Percentiles rank a stretch among this genome's conserved stretches.
phyloP scores from a whole-genome alignment of 2,329 filamentous ascomycete genomes.

The Teratosphaeria epicoccoides region DNA sequence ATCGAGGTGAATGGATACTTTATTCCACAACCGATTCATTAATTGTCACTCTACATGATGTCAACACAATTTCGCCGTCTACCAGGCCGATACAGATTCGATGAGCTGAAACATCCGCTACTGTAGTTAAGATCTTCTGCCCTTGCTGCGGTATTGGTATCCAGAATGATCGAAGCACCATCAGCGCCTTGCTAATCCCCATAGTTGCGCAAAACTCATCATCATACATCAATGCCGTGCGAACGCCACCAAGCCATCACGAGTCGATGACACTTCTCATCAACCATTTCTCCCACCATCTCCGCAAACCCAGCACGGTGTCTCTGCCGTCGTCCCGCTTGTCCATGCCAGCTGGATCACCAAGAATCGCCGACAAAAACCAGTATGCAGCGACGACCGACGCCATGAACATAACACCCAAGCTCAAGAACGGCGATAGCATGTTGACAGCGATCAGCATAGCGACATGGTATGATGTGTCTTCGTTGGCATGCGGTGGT shows the following conservation, averaged over 20 bases:
- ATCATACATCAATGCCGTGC: not conserved
- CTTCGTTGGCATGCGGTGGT: slow-evolving; percentile 21
- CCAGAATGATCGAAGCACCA: not conserved
- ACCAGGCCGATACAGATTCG: not conserved
- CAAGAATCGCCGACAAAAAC: slow-evolving; percentile 42
- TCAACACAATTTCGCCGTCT: not conserved
- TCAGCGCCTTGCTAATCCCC: slow-evolving; percentile 8
- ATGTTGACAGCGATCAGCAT: slow-evolving; percentile 44
- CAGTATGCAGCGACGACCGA: slow-evolving; percentile 54
- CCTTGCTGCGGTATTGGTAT: not conserved
- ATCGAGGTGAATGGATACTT: no score
- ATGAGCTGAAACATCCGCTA: not conserved
- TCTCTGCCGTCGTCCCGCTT: slow-evolving; percentile 50
- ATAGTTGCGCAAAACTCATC: not conserved
- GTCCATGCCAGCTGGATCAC: slow-evolving; percentile 49
- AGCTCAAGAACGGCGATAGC: slow-evolving; percentile 45
- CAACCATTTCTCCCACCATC: slow-evolving; percentile 53
- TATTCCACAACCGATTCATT: no score
- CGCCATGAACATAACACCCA: slow-evolving; percentile 45
- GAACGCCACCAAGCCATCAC: not conserved
- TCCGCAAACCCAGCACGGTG: slow-evolving; percentile 46
- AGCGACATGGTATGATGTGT: slow-evolving; percentile 30
- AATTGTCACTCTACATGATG: no score
- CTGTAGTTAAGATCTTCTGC: not conserved
- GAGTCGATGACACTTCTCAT: slow-evolving; percentile 5